Evolutionary conservation across 176 grass and related monocot species (phyloP).

Genomic region (Musa troglodytarum): DNA sequence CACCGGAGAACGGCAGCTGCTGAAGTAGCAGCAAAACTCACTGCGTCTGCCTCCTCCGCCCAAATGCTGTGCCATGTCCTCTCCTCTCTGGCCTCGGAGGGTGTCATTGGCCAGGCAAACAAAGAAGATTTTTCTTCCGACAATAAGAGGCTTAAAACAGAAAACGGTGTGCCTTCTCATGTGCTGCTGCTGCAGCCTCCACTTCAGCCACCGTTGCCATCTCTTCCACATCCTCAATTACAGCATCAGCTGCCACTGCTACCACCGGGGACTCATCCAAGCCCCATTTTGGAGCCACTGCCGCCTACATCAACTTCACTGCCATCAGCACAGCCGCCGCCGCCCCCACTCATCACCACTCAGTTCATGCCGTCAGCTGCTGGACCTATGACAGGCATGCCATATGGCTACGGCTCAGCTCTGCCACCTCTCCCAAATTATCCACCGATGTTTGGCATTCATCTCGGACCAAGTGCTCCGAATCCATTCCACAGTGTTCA

Average conservation of each 20-base stretch:
- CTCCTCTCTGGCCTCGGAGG: conserved; percentile 38
- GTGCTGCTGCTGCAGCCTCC: conserved; percentile 4
- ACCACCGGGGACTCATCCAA: conserved; percentile 25
- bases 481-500: conserved; percentile 27
- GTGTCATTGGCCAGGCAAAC: conserved; percentile 23
- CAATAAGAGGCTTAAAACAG: conserved; percentile 36
- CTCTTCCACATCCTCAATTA: conserved; percentile 35
- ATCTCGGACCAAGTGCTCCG: conserved; percentile 21
- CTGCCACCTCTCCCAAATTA: conserved; percentile 27
- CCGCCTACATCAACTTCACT: conserved; percentile 8
- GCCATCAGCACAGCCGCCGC: conserved; percentile 6
- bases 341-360: conserved; percentile 15
- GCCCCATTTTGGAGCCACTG: neutral
- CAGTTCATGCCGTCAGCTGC: conserved; percentile 27
- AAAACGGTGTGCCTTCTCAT: conserved; percentile 25
- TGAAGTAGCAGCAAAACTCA: conserved; percentile 33
- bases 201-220: conserved; percentile 22
- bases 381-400: conserved; percentile 26
- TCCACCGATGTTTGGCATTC: conserved; percentile 23
- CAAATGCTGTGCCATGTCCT: conserved; percentile 29
- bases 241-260: conserved; percentile 31
- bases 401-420: conserved; percentile 20
- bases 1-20: conserved; percentile 26
- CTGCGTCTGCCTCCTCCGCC: conserved; percentile 22
- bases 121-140: conserved; percentile 21